These are phyloP conservation scores for Candida patagonica DNA, from an alignment of 805 yeast species.

Conservation along the genomic window DNA sequence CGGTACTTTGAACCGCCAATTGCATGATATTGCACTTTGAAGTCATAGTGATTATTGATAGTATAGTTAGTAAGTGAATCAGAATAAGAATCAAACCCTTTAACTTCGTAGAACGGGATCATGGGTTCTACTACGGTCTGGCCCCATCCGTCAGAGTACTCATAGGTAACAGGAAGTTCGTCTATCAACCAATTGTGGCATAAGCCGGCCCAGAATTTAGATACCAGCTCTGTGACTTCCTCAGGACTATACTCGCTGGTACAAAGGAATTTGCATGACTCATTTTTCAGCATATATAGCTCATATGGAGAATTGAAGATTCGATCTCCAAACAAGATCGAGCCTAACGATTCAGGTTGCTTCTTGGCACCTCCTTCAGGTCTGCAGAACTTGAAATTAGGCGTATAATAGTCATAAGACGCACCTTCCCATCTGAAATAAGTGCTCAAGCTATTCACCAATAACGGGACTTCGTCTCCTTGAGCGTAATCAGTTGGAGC, in stretches of 20 bases:
- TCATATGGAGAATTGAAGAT: slow-evolving; percentile 88
- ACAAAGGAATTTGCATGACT: slow-evolving; percentile 64
- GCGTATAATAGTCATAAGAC: slow-evolving; percentile 54
- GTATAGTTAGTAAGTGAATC: slow-evolving; percentile 47
- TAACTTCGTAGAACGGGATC: slow-evolving; percentile 58
- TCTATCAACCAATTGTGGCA: slow-evolving; percentile 89
- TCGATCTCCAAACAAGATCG: slow-evolving; percentile 91
- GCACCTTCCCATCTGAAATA: slow-evolving; percentile 36
- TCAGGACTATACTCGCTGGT: slow-evolving; percentile 43
- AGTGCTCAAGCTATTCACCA: slow-evolving; percentile 89
- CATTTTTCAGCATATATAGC: slow-evolving; percentile 65
- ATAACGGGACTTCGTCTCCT: slow-evolving; percentile 63
- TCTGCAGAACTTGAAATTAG: slow-evolving; percentile 71
- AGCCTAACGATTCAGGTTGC: slow-evolving; percentile 85
- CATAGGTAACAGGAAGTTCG: slow-evolving; percentile 75
- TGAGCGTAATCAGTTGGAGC: slow-evolving; percentile 83
- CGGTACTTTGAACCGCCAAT: slow-evolving; percentile 60
- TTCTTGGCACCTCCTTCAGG: slow-evolving; percentile 58
- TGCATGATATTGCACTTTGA: slow-evolving; percentile 73
- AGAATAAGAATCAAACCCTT: slow-evolving; percentile 42
- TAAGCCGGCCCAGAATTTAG: slow-evolving; percentile 74
- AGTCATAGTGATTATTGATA: slow-evolving; percentile 72
- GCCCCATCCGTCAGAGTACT: slow-evolving; percentile 45
- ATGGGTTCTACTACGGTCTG: slow-evolving; percentile 35
- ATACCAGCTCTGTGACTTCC: slow-evolving; percentile 67